Conservation (phyloP, 164 flowering plant species). For the Annona squamosa region DNA sequence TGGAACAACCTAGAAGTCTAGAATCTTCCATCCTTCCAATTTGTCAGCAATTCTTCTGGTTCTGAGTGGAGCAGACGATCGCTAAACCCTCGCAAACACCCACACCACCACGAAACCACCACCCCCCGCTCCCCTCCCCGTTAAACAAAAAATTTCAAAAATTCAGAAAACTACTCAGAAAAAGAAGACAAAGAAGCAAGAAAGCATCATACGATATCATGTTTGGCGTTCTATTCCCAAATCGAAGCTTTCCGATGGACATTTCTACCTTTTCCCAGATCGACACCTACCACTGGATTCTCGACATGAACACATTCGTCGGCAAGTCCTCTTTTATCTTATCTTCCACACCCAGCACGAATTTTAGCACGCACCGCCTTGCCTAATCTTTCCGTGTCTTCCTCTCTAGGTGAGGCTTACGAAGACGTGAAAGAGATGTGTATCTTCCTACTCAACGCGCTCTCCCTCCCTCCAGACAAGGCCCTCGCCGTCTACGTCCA, state of each 20-base stretch:
- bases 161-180: too few species aligned
- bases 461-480: conserved; percentile 82
- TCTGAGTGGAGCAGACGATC: too few species aligned
- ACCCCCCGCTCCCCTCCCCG: too few species aligned
- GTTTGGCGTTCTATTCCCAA: conserved; percentile 93
- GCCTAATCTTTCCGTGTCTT: not conserved
- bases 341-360: not conserved
- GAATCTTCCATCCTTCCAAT: too few species aligned
- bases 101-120: too few species aligned
- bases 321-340: conserved; percentile 24
- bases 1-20: too few species aligned
- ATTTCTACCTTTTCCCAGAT: conserved; percentile 86
- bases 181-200: too few species aligned
- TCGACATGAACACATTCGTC: conserved; percentile 90
- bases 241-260: conserved; percentile 91
- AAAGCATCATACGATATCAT: conserved; percentile 16
- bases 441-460: conserved; percentile 71
- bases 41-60: too few species aligned
- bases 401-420: conserved; percentile 60
- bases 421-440: conserved; percentile 70
- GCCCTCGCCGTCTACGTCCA: conserved; percentile 92
- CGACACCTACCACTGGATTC: conserved; percentile 90
- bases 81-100: too few species aligned
- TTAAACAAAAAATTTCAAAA: too few species aligned
- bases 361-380: not conserved